phyloP scores from a whole-genome alignment of 169 alveolate genomes.

The Plasmodium coatneyi region DNA sequence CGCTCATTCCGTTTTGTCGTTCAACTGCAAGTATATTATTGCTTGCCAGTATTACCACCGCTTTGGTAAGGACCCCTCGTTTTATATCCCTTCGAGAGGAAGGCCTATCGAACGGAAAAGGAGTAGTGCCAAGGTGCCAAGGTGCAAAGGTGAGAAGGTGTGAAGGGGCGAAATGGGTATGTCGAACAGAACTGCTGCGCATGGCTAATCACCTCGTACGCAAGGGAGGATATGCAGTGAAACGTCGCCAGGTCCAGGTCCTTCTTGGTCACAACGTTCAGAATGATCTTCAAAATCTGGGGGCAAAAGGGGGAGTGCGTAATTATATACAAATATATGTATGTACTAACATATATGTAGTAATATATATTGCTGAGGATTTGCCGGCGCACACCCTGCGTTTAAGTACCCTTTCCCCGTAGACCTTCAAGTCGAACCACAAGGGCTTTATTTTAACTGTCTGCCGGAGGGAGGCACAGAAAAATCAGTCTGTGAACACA shows the following conservation, averaged over 20 bases:
- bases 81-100: slow-evolving; percentile 8
- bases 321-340: background rate
- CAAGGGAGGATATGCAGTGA: slow-evolving; percentile 62
- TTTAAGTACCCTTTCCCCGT: slow-evolving; percentile 30
- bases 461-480: background rate
- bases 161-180: background rate
- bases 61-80: background rate
- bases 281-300: slow-evolving; percentile 57
- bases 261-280: slow-evolving; percentile 63
- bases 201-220: slow-evolving; percentile 34
- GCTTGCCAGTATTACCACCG: slow-evolving; percentile 4
- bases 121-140: background rate
- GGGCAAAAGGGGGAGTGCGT: background rate
- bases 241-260: slow-evolving; percentile 54
- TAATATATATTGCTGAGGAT: background rate
- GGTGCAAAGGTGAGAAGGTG: background rate
- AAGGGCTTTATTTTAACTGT: slow-evolving; percentile 67
- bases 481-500: background rate
- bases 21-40: background rate
- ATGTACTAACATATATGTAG: background rate
- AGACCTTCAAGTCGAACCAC: slow-evolving; percentile 63
- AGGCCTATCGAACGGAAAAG: background rate
- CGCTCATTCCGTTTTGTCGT: background rate
- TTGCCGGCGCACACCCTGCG: background rate
- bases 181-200: background rate